Evolutionary conservation across 345 rosid species (phyloP).

Genomic region (Litchi chinensis): DNA sequence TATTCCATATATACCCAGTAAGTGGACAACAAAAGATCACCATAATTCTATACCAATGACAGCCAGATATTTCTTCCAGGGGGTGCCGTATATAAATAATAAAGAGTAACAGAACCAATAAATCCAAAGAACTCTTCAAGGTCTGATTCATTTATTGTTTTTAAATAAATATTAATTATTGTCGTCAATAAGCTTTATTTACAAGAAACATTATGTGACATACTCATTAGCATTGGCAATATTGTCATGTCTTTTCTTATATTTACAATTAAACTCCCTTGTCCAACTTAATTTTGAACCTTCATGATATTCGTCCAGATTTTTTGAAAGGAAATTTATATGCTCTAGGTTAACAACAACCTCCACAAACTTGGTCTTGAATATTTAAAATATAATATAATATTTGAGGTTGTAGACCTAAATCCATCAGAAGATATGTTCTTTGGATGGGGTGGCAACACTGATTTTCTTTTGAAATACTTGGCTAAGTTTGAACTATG

Average conservation of each 20-base stretch:
- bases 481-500: neutral
- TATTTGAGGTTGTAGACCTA: neutral
- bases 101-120: too few relatives aligned
- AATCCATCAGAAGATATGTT: neutral
- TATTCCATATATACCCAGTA: constrained; percentile 5
- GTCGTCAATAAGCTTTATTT: too few relatives aligned
- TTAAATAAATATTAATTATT: too few relatives aligned
- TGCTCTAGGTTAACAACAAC: neutral
- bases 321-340: neutral
- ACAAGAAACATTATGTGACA: neutral
- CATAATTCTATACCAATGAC: neutral
- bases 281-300: neutral
- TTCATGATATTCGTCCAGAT: neutral
- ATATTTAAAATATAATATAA: neutral
- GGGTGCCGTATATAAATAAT: neutral
- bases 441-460: neutral
- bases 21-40: neutral
- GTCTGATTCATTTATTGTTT: neutral
- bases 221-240: neutral
- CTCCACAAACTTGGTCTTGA: neutral
- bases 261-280: too few relatives aligned
- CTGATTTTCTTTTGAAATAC: neutral
- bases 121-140: too few relatives aligned
- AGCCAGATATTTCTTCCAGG: neutral
- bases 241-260: neutral